Percentiles rank a stretch among this genome's conserved stretches.
These are phyloP conservation scores for Lotmaria passim DNA, from an alignment of 208 protist species.

Conservation along the genomic window DNA sequence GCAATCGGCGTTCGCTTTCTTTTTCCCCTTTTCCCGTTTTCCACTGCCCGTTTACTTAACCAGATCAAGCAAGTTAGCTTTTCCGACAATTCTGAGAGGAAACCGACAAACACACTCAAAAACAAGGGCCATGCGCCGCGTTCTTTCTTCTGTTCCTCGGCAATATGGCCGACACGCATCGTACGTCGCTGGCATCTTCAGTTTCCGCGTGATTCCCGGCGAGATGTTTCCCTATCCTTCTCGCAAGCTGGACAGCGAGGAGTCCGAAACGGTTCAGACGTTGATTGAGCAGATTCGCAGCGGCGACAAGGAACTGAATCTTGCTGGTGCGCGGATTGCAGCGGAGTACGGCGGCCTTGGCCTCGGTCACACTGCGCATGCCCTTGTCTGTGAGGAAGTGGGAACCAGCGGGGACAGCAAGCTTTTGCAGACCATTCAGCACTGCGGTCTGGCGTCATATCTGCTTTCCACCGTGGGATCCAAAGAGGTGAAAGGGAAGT, in stretches of 20 bases:
- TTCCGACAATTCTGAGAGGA: too few species aligned
- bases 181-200: conserved; percentile 85
- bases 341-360: conserved; percentile 86
- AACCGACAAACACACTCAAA: background rate
- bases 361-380: conserved; percentile 79
- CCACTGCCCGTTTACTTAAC: too few species aligned
- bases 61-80: too few species aligned
- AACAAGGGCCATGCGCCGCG: conserved; percentile 42
- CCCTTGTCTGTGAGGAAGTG: conserved; percentile 81
- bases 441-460: conserved; percentile 69
- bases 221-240: conserved; percentile 86
- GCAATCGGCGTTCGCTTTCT: too few species aligned
- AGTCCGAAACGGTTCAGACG: conserved; percentile 77
- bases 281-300: conserved; percentile 79
- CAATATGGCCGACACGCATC: conserved; percentile 54
- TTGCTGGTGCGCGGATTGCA: conserved; percentile 72
- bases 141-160: conserved; percentile 26
- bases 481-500: conserved; percentile 83
- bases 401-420: conserved; percentile 56
- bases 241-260: conserved; percentile 73
- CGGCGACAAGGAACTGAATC: conserved; percentile 63
- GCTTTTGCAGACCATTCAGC: conserved; percentile 62
- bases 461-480: conserved; percentile 70
- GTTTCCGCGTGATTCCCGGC: conserved; percentile 68
- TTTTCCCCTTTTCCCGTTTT: background rate